Conservation (phyloP, 805 yeast species). For the Candida bentonensis region DNA sequence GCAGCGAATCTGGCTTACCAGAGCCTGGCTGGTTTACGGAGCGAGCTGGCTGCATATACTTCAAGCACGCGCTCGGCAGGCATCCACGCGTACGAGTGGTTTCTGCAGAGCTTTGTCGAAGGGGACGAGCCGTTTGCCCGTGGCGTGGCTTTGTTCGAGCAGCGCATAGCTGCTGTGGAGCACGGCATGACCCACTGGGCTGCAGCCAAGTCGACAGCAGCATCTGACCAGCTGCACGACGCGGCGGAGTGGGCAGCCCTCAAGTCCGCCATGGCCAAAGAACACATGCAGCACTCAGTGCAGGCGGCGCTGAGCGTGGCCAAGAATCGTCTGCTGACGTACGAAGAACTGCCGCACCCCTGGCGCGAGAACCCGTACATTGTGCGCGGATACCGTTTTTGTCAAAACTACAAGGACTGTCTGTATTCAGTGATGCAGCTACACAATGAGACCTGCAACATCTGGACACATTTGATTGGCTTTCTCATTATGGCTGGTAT, state of each 20-base stretch:
- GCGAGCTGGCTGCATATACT: neutral
- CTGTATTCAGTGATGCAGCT: slow-evolving; percentile 40
- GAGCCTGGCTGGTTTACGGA: neutral
- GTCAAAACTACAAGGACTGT: slow-evolving; percentile 46
- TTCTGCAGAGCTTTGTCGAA: neutral
- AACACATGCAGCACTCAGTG: slow-evolving; percentile 7
- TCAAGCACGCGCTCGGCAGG: neutral
- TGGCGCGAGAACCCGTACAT: slow-evolving; percentile 91
- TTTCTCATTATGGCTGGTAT: slow-evolving; percentile 43
- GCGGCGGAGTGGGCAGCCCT: slow-evolving; percentile 8
- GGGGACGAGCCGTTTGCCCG: neutral
- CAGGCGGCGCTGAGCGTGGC: slow-evolving; percentile 16
- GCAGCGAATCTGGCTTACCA: neutral
- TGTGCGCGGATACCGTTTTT: slow-evolving; percentile 73
- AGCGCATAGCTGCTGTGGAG: neutral
- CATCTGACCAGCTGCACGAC: slow-evolving; percentile 6
- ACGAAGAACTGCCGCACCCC: slow-evolving; percentile 76
- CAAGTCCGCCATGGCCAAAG: slow-evolving; percentile 3
- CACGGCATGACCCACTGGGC: slow-evolving; percentile 5
- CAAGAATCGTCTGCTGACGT: slow-evolving; percentile 41
- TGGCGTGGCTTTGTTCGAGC: neutral
- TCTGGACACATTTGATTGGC: slow-evolving; percentile 85
- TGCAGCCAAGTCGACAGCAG: slow-evolving; percentile 4
- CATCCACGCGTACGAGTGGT: neutral
- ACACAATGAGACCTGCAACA: slow-evolving; percentile 86